These are phyloP conservation scores for Talaromyces stipitatus DNA, from an alignment of 495 filamentous ascomycete genomes.

Conservation along the genomic window DNA sequence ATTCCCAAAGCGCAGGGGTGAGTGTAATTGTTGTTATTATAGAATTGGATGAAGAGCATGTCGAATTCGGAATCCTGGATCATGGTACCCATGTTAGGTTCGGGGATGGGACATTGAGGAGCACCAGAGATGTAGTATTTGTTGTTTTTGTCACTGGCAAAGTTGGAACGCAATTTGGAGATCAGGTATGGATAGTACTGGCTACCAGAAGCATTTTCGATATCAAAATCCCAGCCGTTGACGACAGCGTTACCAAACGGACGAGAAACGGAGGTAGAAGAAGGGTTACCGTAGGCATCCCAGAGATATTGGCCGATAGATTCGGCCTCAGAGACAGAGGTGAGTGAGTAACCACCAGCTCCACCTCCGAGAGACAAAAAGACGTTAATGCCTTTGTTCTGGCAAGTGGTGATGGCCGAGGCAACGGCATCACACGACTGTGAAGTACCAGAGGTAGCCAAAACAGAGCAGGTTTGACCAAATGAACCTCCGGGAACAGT, in stretches of 20 bases:
- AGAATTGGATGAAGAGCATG: conserved; percentile 39
- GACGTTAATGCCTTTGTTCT: conserved; percentile 39
- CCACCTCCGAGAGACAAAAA: conserved; percentile 44
- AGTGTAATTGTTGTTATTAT: conserved; percentile 28
- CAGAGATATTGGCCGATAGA: conserved; percentile 43
- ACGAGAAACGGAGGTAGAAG: conserved; percentile 22
- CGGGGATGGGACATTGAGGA: conserved; percentile 49
- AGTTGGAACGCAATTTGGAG: conserved; percentile 35
- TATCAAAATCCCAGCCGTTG: conserved; percentile 56
- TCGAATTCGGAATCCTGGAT: conserved; percentile 24
- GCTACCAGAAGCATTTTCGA: conserved; percentile 20
- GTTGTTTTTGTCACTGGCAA: conserved; percentile 34
- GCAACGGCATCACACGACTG: conserved; percentile 33
- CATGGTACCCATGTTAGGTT: conserved; percentile 42
- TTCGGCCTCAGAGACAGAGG: conserved; percentile 30
- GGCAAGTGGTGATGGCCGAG: conserved; percentile 40
- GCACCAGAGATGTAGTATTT: conserved; percentile 50
- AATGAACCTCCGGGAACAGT: conserved; percentile 20
- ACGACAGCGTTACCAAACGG: conserved; percentile 47
- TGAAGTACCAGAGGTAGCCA: conserved; percentile 7
- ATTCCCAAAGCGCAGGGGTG: conserved; percentile 6
- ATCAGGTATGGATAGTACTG: conserved; percentile 36
- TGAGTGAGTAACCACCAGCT: conserved; percentile 27
- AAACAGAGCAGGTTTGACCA: conserved; percentile 13
- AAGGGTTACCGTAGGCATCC: conserved; percentile 33